Base-by-base conservation (phyloP, 352 stramenopile genomes). In the Chrysophaeum taylorii region DNA sequence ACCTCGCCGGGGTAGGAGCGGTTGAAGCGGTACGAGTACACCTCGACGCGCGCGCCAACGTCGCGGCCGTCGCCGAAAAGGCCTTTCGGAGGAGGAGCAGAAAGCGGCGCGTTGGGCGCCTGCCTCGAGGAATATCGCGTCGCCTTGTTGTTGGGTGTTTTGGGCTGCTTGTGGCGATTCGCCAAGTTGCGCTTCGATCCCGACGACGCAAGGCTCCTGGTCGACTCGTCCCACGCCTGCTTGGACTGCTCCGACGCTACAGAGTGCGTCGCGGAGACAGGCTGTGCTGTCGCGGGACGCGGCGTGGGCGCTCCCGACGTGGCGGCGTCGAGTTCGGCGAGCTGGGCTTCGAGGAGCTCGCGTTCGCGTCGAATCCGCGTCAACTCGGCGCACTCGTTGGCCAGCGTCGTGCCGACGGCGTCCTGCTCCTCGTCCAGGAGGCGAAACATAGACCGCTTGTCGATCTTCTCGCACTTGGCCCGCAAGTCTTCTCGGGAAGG, bases 1-100 rank as follows among this genome's bases (percentile, higher is more conserved):
- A 73, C 54, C 23, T 21, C 48, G 23, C 54, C 54, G n/a, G 69
- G 25, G 61, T 73, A 73, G 43, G 52, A 23, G 5, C 43, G 41
- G 61, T 73, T 68, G 61, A 71, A 73, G 27, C 69, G 39, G 69
- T 70, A 73, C 5, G 27, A 53, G 41, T 57, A 73, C 15, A 73
- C 69, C 25, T 52, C 61, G 41, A 73, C 54, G 27, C 69, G 39
- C 9, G 23, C 52, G 25, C 69, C 69, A 29, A 73, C 38, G 54
- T 73, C 69, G 35, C 57, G 31, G 33, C 31, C 36, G 57, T 66
- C 57, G 36, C 57, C 57, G 36, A 4, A 25, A 23, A 66, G 36
- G 1, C n/a, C n/a, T n/a, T n/a, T n/a, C n/a, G n/a, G n/a, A n/a
- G n/a, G n/a, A n/a, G n/a, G n/a, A n/a, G n/a, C n/a, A n/a, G n/a